These are phyloP conservation scores for Dryadomyces quercivorus DNA, from an alignment of 2,329 filamentous ascomycete species.

Conservation along the genomic window DNA sequence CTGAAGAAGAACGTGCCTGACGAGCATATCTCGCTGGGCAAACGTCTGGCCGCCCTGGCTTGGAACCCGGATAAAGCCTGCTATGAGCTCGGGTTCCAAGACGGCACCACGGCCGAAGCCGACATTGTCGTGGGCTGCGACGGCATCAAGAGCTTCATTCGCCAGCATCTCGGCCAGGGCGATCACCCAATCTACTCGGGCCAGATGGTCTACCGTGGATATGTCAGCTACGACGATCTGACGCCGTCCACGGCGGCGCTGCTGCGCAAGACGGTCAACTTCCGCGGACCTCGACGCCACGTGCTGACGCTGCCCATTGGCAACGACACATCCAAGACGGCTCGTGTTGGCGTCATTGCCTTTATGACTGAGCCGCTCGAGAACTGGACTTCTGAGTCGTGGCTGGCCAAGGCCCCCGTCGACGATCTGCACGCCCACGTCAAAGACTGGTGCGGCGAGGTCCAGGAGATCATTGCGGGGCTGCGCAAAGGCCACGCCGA, in stretches of 20 bases:
- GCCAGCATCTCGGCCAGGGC: conserved; percentile 31
- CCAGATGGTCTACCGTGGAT: conserved; percentile 49
- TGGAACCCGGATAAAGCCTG: conserved; percentile 1
- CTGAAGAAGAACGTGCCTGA: conserved; percentile 4
- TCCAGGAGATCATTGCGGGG: conserved; percentile 25
- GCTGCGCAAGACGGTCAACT: conserved; percentile 46
- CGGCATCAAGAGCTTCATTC: conserved; percentile 45
- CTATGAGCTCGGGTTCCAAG: conserved; percentile 14
- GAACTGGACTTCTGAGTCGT: conserved; percentile 11
- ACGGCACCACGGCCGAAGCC: conserved; percentile 17
- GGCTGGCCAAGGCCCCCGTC: conserved; percentile 22
- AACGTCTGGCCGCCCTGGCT: conserved; percentile 3
- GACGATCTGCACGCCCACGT: conserved; percentile 29
- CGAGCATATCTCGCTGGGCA: conserved; percentile 4
- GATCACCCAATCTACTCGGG: conserved; percentile 36
- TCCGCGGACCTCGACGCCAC: conserved; percentile 23
- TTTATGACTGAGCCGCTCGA: conserved; percentile 13
- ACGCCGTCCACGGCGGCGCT: conserved; percentile 19
- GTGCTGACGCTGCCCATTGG: conserved; percentile 24
- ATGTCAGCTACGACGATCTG: conserved; percentile 10
- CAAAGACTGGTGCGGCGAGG: conserved; percentile 25
- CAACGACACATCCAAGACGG: conserved; percentile 21
- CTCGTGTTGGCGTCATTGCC: conserved; percentile 21
- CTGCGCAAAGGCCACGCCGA: conserved; percentile 28
- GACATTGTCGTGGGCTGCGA: conserved; percentile 47